Percentiles rank a stretch among this genome's conserved stretches.
Conservation (phyloP, 306 rosid genomes). For the Lathyrus sativus region DNA sequence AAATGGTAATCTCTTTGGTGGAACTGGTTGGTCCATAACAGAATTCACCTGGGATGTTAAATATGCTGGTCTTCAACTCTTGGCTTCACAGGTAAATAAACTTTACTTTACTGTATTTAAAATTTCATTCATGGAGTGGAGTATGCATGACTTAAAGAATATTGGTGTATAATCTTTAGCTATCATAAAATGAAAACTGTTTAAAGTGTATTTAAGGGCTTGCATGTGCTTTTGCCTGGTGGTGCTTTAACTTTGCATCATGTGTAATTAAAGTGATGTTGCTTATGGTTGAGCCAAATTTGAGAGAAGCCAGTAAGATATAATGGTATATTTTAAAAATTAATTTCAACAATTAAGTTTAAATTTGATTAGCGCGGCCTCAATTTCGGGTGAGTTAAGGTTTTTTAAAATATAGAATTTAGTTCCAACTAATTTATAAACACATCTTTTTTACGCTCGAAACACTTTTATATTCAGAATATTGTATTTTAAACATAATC, state of each 20-base stretch:
- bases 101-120: constrained; percentile 25
- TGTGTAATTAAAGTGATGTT: constrained; percentile 38
- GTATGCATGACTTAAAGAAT: constrained; percentile 51
- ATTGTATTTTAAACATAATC: too few species aligned
- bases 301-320: background rate
- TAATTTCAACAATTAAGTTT: background rate
- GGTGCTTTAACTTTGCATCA: constrained; percentile 45
- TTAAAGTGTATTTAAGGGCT: constrained; percentile 37
- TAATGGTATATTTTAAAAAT: background rate
- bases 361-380: too few species aligned
- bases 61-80: constrained; percentile 86
- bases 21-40: constrained; percentile 89
- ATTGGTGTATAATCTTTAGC: constrained; percentile 34
- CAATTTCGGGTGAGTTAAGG: too few species aligned
- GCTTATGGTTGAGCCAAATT: constrained; percentile 39
- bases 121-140: constrained; percentile 37
- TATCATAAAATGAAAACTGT: constrained; percentile 27
- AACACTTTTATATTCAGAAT: too few species aligned
- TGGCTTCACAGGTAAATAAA: constrained; percentile 50
- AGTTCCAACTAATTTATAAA: too few species aligned
- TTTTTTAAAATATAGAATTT: too few species aligned
- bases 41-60: constrained; percentile 99
- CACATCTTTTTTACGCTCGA: too few species aligned
- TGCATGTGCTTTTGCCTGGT: constrained; percentile 50
- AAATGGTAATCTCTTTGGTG: constrained; percentile 78